Evolutionary conservation across 2,329 filamentous ascomycete genomes (phyloP), one percentile per base, ranked within the genome.

Genomic region (Aspergillus novoparasiticus): DNA sequence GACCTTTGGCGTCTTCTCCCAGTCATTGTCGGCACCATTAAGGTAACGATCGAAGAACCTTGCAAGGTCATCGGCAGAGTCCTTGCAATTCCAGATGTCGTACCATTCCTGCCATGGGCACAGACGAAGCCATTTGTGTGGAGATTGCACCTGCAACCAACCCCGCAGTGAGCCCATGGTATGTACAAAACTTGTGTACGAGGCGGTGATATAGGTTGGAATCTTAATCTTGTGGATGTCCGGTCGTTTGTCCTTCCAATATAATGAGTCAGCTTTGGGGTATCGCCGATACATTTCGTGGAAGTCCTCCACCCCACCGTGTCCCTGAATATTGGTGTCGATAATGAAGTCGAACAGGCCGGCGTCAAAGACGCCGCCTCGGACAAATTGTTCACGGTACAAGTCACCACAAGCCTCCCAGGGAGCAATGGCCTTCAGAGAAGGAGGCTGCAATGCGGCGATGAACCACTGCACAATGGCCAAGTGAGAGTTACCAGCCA

Each of bases 101-200:
- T 57, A 65, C 64, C 64, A 65, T 32, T 65, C 64, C 51, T 65
- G 64, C 48, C 62, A 65, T 19, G 64, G 61, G 28, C 62, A 62
- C 32, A 62, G 60, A 2, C 64, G 61, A 43, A 65, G 61, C 61
- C 64, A 65, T 21, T 65, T 64, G 14, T 64, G 23, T 8, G 51
- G 21, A 1, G 61, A 57, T 23, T 58, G 16, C 46, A 41, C 39
- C 53, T 66, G 56, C 14, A 64, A 34, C 64, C 61, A 66, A 1
- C 64, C 64, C 2, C 64, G 58, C 4, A 64, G 45, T 5, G 61
- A 60, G 9, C 64, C 64, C 61, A 66, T 66, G 4, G 61, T 63
- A 46, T 66, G 64, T 59, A 66, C 59, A 12, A 61, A 61, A 16
- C 59, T 61, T 8, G 59, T 57, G 53, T 61, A 34, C 5, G 59